phyloP scores from a whole-genome alignment of 495 filamentous ascomycete species.

The Hamigera avellanea region DNA sequence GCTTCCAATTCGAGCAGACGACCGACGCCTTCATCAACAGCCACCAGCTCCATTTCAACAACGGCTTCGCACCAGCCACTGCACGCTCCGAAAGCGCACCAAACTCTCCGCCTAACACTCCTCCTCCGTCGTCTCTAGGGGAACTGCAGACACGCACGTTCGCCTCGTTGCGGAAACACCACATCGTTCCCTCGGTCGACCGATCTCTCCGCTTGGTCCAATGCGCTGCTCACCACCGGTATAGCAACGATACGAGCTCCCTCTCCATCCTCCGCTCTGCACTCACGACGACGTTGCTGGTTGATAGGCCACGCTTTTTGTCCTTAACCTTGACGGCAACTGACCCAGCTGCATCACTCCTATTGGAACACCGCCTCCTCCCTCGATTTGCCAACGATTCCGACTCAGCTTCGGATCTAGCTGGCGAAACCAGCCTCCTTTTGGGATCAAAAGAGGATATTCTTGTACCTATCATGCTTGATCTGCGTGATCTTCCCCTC shows the following conservation, averaged over 20 bases:
- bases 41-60: conserved; percentile 10
- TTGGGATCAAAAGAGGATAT: conserved; percentile 71
- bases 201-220: conserved; percentile 60
- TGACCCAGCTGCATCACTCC: conserved; percentile 66
- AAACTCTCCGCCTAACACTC: conserved; percentile 50
- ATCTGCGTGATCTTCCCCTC: conserved; percentile 67
- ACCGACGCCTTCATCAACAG: conserved; percentile 56
- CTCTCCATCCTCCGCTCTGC: conserved; percentile 34
- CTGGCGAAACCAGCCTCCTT: conserved; percentile 40
- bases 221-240: conserved; percentile 61
- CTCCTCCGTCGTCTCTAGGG: conserved; percentile 60
- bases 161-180: conserved; percentile 55
- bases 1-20: conserved; percentile 74
- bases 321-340: conserved; percentile 75
- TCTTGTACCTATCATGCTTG: conserved; percentile 81
- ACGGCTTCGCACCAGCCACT: conserved; percentile 17
- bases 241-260: conserved; percentile 32
- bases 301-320: conserved; percentile 65
- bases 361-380: conserved; percentile 67
- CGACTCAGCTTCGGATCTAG: conserved; percentile 33
- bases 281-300: conserved; percentile 38
- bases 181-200: conserved; percentile 63
- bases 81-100: conserved; percentile 15
- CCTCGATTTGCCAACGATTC: conserved; percentile 35
- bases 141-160: conserved; percentile 83